Evolutionary conservation across 1,139 yeast genomes (phyloP).

Genomic region (Pneumocystis murina): DNA sequence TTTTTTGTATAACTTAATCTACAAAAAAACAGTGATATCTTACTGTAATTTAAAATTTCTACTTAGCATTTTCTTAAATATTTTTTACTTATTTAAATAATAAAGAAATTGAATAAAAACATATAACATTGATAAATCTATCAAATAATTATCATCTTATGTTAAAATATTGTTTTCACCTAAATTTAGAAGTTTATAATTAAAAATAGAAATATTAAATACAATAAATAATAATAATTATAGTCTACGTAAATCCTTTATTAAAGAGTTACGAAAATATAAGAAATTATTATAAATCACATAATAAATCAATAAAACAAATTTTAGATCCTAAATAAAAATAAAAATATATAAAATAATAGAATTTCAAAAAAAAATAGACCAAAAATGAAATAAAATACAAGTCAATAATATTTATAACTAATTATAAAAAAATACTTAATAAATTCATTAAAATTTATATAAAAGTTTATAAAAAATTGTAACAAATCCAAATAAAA

Average conservation of each 20-base stretch:
- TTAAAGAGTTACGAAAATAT: not conserved
- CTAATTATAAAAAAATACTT: not conserved
- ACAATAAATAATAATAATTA: not conserved
- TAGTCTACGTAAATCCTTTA: not conserved
- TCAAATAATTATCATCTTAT: not conserved
- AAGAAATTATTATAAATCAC: not conserved
- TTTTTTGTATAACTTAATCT: no score
- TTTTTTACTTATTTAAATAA: not conserved
- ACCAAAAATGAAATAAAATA: not conserved
- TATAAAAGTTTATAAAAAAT: not conserved
- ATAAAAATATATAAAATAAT: not conserved
- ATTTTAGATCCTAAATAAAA: not conserved
- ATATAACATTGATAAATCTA: no score
- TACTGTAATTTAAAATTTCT: not conserved
- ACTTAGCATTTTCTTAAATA: not conserved
- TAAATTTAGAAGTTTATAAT: not conserved
- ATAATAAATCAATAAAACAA: not conserved
- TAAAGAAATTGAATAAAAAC: no score
- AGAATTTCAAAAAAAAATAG: not conserved
- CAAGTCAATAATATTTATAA: not conserved
- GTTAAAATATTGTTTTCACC: not conserved
- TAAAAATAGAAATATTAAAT: not conserved
- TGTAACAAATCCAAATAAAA: not conserved
- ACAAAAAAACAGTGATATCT: no score
- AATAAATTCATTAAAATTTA: not conserved